A percentile compares a stretch with the other conserved stretches of the same genome.
phyloP scores from a whole-genome alignment of 2,329 filamentous ascomycete genomes.

The Talaromyces sp. region DNA sequence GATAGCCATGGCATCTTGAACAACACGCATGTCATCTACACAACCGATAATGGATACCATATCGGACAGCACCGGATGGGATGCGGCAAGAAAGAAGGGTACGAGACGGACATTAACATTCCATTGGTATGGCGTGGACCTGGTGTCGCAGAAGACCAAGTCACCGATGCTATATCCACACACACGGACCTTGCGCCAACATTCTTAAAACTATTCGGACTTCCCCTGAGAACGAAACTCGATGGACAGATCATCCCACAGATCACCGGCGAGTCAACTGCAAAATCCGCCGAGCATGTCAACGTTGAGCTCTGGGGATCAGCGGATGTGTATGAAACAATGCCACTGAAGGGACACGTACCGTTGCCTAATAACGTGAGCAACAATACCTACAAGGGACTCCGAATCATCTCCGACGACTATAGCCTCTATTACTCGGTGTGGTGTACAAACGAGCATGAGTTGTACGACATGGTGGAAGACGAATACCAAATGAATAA shows the following conservation, averaged over 20 bases:
- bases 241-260: conserved; percentile 55
- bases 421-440: conserved; percentile 41
- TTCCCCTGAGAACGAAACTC: conserved; percentile 50
- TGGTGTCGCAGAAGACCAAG: conserved; percentile 47
- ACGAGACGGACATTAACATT: conserved; percentile 60
- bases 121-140: conserved; percentile 62
- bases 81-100: conserved; percentile 59
- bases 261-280: conserved; percentile 33
- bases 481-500: conserved; percentile 4
- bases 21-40: conserved; percentile 60
- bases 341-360: background rate
- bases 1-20: conserved; percentile 43
- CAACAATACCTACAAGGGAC: conserved; percentile 10
- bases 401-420: conserved; percentile 21
- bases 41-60: conserved; percentile 62
- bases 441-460: conserved; percentile 39
- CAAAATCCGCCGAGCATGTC: conserved; percentile 53
- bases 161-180: conserved; percentile 53
- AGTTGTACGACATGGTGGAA: conserved; percentile 31
- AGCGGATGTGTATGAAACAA: conserved; percentile 2
- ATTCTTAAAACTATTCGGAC: conserved; percentile 48
- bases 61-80: conserved; percentile 59
- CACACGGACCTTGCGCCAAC: conserved; percentile 67
- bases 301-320: conserved; percentile 61
- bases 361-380: background rate